Evolutionary conservation across 78 protist species (phyloP), one percentile per base, ranked within the genome.

Genomic region (Isochrysis galbana): DNA sequence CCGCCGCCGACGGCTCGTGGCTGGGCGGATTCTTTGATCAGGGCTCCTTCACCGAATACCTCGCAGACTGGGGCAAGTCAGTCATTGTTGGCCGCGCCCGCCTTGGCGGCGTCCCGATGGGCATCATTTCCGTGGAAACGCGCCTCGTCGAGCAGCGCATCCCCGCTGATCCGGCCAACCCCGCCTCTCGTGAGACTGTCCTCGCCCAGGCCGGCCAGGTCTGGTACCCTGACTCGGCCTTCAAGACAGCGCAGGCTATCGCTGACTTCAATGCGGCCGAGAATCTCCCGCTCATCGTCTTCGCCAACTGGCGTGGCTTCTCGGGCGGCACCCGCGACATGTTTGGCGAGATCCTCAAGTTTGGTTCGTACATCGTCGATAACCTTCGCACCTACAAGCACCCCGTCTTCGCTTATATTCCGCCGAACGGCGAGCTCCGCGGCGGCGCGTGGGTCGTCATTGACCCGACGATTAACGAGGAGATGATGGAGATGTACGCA

Each of bases 321-420:
- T 95, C 97, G 51, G 99, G 99, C 87, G 99, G 99, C 83, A 95
- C 95, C 97, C 94, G 99, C 61, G 99, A 98, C 97, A 98, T 98
- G 99, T 98, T 90, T 91, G 97, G 98, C 93, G 98, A 98, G 93
- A 94, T 98, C 4, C 95, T 97, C 90, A 98, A 98, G 95, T 98
- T 94, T 94, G 98, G 99, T 45, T 80, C 99, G 72, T 84, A 91
- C 94, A 98, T 98, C 80, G 99, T 98, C 55, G 98, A 97, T 92
- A 92, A 88, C 61, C 97, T 98, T 36, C 92, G 96, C 83, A 89
- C 91, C 86, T 98, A 96, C 97, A 74, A 69, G 69, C 98, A 96
- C 93, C 99, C 99, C 17, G 96, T 98, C 23, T 87, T 97, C 54
- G 95, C 97, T 25, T 98, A 98, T 92, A 86, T 98, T 34, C 99